These are phyloP conservation scores for Lithocarpus polystachyus DNA, from an alignment of 306 rosid genomes.

Conservation along the genomic window DNA sequence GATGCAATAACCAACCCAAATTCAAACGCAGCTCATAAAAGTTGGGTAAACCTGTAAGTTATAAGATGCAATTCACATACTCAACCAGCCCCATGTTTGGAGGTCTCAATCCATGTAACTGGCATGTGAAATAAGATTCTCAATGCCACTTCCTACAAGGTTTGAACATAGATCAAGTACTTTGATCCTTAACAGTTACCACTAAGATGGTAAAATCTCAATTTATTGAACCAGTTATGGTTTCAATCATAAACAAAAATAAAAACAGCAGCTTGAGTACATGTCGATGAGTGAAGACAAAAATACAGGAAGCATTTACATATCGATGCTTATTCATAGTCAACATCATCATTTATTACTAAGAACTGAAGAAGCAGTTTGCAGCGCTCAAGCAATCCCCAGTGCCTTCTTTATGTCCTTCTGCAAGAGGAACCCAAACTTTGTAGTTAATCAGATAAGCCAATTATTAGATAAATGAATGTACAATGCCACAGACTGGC, in stretches of 20 bases:
- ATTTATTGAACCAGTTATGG: background rate
- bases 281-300: background rate
- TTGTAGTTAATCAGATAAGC: background rate
- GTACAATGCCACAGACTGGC: background rate
- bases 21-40: too few species aligned
- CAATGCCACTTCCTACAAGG: too few species aligned
- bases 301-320: conserved; percentile 16
- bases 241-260: background rate
- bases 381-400: conserved; percentile 30
- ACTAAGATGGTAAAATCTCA: background rate
- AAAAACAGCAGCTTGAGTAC: background rate
- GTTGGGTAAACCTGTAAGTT: too few species aligned
- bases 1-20: too few species aligned
- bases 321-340: conserved; percentile 31
- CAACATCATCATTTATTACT: conserved; percentile 13
- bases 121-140: too few species aligned
- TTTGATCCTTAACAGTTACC: too few species aligned
- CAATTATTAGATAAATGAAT: background rate
- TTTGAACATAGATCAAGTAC: too few species aligned
- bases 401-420: conserved; percentile 54
- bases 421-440: conserved; percentile 31
- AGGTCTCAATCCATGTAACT: too few species aligned
- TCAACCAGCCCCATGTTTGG: too few species aligned
- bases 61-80: too few species aligned
- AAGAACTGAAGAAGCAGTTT: conserved; percentile 3